Conservation (phyloP, 495 filamentous ascomycete genomes). For the Friedmanniomyces simplex region DNA sequence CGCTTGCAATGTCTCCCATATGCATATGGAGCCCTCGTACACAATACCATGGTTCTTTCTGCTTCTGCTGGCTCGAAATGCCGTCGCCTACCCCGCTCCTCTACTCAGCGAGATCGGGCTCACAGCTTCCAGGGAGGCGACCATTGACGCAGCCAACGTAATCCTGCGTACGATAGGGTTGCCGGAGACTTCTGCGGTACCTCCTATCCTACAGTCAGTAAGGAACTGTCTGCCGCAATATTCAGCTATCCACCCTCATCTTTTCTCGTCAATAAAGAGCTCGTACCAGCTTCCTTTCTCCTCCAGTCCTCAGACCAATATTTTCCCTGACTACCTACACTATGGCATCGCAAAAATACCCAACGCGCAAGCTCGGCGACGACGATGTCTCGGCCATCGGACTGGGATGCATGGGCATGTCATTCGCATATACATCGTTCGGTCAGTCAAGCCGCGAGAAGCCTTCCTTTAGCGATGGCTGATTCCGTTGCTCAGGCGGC, state of each 20-base stretch:
- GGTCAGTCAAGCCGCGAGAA: not conserved
- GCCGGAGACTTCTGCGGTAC: not conserved
- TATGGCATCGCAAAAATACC: slow-evolving; percentile 16
- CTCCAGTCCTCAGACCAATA: not conserved
- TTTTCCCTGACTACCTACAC: no score
- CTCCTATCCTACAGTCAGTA: no score
- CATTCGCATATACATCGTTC: slow-evolving; percentile 12
- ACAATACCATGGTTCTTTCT: no score
- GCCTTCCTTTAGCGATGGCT: not conserved
- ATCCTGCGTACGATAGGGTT: not conserved
- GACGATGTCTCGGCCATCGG: slow-evolving; percentile 33
- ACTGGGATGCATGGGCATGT: slow-evolving; percentile 37
- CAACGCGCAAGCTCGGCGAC: slow-evolving; percentile 34
- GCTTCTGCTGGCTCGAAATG: not conserved
- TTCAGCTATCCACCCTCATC: no score
- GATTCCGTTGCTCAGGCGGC: slow-evolving; percentile 22
- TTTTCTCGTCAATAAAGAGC: no score
- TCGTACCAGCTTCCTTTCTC: not conserved
- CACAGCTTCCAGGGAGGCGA: not conserved
- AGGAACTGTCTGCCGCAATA: no score
- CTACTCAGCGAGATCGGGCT: not conserved
- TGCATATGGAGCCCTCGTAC: no score
- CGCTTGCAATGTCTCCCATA: no score
- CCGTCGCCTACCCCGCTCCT: not conserved
- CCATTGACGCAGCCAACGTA: not conserved